A percentile compares a stretch with the other conserved stretches of the same genome.
Conservation (phyloP, 73 alveolate species). For the Symbiodinium pilosum region DNA sequence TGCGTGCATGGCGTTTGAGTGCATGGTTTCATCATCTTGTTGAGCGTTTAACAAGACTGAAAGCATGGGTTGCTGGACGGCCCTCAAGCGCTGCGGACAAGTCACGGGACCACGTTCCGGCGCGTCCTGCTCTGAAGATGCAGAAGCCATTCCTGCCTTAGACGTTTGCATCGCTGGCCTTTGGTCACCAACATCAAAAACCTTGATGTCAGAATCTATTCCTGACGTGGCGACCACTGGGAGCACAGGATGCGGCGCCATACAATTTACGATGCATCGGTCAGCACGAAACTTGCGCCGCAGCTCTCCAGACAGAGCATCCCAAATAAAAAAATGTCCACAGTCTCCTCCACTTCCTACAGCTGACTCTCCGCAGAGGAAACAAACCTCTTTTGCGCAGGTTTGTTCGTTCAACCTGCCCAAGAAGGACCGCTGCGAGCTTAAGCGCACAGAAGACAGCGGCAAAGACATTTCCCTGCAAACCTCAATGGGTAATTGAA, state of each 20-base stretch:
- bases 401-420: conserved; percentile 39
- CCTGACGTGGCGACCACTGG: conserved; percentile 57
- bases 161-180: background rate
- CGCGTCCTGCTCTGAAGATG: background rate
- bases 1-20: no score
- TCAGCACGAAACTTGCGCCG: conserved; percentile 9
- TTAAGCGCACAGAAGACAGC: background rate
- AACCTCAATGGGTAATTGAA: background rate
- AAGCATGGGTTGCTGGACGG: no score
- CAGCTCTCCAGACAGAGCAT: background rate
- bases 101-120: background rate
- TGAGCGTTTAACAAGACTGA: no score
- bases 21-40: no score
- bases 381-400: conserved; percentile 35
- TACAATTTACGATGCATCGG: conserved; percentile 27
- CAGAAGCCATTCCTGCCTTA: background rate
- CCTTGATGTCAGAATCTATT: conserved; percentile 39
- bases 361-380: background rate
- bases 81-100: background rate
- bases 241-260: conserved; percentile 21
- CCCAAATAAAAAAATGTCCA: conserved; percentile 38
- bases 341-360: conserved; percentile 38
- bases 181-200: background rate
- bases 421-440: background rate
- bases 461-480: background rate